phyloP scores from a whole-genome alignment of 129 eudicot species.

The Sambucus nigra region DNA sequence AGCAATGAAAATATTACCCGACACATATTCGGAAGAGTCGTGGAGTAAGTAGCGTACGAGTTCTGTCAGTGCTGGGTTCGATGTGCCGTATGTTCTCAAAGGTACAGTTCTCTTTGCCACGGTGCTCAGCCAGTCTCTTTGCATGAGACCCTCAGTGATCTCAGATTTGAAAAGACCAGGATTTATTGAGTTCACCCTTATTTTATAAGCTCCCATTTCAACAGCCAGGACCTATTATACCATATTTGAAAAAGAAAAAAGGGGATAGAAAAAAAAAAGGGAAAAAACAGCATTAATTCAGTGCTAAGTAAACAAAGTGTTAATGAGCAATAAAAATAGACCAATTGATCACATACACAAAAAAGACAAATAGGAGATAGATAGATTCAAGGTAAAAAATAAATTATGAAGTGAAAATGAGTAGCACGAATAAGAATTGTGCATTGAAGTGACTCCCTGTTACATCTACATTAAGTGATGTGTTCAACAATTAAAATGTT shows the following conservation, averaged over 20 bases:
- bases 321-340: background rate
- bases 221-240: constrained; percentile 54
- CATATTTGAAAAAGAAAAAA: background rate
- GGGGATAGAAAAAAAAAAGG: background rate
- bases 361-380: background rate
- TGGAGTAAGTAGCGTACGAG: constrained; percentile 53
- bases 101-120: constrained; percentile 58
- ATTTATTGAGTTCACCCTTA: constrained; percentile 62
- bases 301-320: background rate
- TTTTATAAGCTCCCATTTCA: constrained; percentile 67
- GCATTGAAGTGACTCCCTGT: too few species aligned
- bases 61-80: constrained; percentile 59
- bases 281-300: background rate
- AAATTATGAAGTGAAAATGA: background rate
- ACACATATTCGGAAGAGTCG: constrained; percentile 48
- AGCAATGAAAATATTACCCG: constrained; percentile 59
- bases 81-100: constrained; percentile 37
- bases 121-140: constrained; percentile 50
- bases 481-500: too few species aligned
- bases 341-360: background rate
- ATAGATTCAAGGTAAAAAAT: background rate
- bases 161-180: constrained; percentile 83
- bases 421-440: background rate
- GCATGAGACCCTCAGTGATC: constrained; percentile 57
- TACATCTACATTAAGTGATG: too few species aligned